Evolutionary conservation across 441 rosid genomes (phyloP).

Genomic region (Cnidoscolus chayamansa): DNA sequence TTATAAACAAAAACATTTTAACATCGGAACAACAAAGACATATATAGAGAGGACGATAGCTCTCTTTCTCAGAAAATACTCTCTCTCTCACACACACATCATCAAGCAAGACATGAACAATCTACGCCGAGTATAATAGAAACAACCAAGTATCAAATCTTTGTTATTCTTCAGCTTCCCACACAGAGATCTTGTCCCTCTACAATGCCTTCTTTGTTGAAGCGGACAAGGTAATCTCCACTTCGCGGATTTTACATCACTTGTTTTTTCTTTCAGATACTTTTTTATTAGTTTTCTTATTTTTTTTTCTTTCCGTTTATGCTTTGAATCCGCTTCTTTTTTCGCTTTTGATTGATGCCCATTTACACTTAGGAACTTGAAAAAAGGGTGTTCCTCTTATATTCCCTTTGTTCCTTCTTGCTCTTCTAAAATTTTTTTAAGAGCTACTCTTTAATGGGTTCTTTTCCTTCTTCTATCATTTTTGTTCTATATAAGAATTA

Average conservation of each 20-base stretch:
- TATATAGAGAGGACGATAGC: conserved; percentile 10
- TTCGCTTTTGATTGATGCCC: conserved; percentile 40
- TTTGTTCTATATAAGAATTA: conserved; percentile 11
- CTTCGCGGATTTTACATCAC: background rate
- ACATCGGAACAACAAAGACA: background rate
- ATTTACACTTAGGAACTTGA: conserved; percentile 22
- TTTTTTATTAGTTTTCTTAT: background rate
- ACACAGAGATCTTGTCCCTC: conserved; percentile 40
- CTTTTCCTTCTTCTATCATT: background rate
- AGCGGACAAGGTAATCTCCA: conserved; percentile 49
- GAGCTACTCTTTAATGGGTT: background rate
- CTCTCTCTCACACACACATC: background rate
- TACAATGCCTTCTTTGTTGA: conserved; percentile 38
- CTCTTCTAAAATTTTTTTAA: background rate
- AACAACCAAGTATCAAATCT: background rate
- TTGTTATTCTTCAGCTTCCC: background rate
- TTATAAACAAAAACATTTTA: background rate
- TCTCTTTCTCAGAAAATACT: conserved; percentile 4
- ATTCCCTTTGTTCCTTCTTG: conserved; percentile 8
- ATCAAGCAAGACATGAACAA: conserved; percentile 1
- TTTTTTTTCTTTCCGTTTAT: conserved; percentile 1
- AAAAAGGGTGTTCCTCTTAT: conserved; percentile 17
- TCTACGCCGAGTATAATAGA: background rate
- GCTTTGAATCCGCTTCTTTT: conserved; percentile 31
- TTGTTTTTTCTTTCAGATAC: background rate